Percentiles rank a stretch among this genome's conserved stretches.
phyloP scores from a whole-genome alignment of 495 filamentous ascomycete genomes.

The Talaromyces trachyspermus region DNA sequence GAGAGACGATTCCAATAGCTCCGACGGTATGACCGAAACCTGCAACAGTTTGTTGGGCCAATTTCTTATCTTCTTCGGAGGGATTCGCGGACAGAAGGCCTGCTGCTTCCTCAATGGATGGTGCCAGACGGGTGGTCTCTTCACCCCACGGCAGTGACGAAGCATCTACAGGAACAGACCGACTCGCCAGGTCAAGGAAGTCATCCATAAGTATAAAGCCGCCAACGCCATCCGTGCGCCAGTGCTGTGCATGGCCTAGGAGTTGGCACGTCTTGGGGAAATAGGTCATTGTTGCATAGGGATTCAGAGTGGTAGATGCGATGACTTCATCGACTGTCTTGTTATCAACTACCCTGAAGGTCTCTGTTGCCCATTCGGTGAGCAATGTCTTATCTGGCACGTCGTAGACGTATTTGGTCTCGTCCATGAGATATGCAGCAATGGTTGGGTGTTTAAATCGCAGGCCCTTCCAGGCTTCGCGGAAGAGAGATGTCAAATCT shows the following conservation, averaged over 20 bases:
- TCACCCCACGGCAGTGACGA: conserved; percentile 20
- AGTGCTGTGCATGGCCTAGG: conserved; percentile 22
- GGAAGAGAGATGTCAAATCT: conserved; percentile 11
- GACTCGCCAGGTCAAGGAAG: conserved; percentile 10
- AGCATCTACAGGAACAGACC: neutral
- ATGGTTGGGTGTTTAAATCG: conserved; percentile 28
- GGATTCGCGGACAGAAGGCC: conserved; percentile 7
- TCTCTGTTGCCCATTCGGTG: conserved; percentile 19
- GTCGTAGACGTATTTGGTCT: conserved; percentile 16
- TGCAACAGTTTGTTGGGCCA: conserved; percentile 5
- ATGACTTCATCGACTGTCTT: conserved; percentile 16
- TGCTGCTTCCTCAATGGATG: conserved; percentile 21
- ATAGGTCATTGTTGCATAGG: conserved; percentile 17
- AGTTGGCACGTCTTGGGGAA: conserved; percentile 15
- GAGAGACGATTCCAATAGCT: conserved; percentile 14
- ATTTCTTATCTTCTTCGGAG: conserved; percentile 8
- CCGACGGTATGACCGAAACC: conserved; percentile 12
- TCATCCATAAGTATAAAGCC: conserved; percentile 19
- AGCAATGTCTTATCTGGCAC: conserved; percentile 15
- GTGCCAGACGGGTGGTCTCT: conserved; percentile 19
- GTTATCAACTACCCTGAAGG: conserved; percentile 17
- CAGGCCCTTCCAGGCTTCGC: conserved; percentile 20
- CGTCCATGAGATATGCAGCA: conserved; percentile 13
- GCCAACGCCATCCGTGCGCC: conserved; percentile 25
- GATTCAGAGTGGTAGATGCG: conserved; percentile 10